Percentiles rank a stretch among this genome's conserved stretches.
Conservation (phyloP, 257 asterid genomes). For the Jacaranda mimosifolia region DNA sequence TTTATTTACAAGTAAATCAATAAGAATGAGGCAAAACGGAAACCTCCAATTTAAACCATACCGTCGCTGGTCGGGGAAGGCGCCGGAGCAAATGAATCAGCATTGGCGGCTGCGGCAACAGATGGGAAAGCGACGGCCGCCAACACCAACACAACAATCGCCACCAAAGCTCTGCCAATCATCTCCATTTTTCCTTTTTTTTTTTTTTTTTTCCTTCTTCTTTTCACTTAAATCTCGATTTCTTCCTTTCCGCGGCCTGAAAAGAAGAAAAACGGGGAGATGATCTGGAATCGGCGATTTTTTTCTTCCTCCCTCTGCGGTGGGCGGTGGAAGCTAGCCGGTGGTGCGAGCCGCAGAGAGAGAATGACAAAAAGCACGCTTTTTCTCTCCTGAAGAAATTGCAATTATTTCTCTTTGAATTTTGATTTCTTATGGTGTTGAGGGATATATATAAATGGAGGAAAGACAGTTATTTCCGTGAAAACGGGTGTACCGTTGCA, state of each 20-base stretch:
- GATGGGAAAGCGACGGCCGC: conserved; percentile 41
- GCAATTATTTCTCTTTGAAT: conserved; percentile 4
- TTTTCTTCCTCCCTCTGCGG: conserved; percentile 45
- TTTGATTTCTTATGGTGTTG: neutral
- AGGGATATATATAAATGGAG: neutral
- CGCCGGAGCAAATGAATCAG: conserved; percentile 41
- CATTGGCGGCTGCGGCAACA: conserved; percentile 22
- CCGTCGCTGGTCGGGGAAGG: conserved; percentile 52
- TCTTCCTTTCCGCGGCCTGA: neutral
- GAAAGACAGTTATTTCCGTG: conserved; percentile 15
- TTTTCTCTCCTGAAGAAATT: neutral
- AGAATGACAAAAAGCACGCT: conserved; percentile 20
- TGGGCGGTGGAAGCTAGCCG: conserved; percentile 23
- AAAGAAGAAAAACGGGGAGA: neutral
- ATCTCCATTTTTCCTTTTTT: conserved; percentile 40
- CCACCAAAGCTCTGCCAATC: conserved; percentile 39
- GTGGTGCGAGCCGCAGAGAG: conserved; percentile 48
- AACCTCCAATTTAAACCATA: neutral
- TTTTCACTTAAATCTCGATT: neutral
- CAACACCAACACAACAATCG: conserved; percentile 37
- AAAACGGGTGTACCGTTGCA: neutral
- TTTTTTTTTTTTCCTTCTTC: neutral
- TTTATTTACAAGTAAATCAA: too few species aligned
- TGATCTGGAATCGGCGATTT: conserved; percentile 14
- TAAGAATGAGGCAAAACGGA: too few species aligned